Conservation (phyloP, 495 filamentous ascomycete species). For the Penicillium chermesinum region DNA sequence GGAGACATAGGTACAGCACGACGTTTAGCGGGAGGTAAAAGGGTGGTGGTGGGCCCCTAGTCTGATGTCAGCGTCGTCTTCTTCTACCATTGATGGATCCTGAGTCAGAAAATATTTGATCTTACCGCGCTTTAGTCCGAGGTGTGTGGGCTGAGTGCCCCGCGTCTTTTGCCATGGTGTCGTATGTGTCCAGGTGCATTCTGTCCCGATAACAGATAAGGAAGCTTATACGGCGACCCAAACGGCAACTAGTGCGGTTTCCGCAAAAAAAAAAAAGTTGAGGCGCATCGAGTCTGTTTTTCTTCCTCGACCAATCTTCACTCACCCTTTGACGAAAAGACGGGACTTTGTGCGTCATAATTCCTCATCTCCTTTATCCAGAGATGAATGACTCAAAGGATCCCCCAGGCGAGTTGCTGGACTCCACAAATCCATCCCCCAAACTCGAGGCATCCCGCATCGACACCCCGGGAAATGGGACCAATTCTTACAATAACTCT, state of each 20-base stretch:
- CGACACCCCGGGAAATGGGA: slow-evolving; percentile 35
- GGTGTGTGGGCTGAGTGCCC: slow-evolving; percentile 15
- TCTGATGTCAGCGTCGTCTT: too few species aligned
- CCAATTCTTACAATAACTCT: slow-evolving; percentile 43
- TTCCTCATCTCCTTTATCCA: too few species aligned
- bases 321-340: too few species aligned
- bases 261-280: slow-evolving; percentile 27
- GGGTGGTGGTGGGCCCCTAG: slow-evolving; percentile 41
- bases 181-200: not conserved
- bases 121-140: slow-evolving; percentile 36
- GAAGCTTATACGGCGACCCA: slow-evolving; percentile 26
- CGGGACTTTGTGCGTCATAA: too few species aligned
- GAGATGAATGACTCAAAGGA: slow-evolving; percentile 45
- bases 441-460: slow-evolving; percentile 30
- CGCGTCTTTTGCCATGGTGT: slow-evolving; percentile 9
- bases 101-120: too few species aligned
- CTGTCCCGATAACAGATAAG: slow-evolving; percentile 29
- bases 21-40: slow-evolving; percentile 66
- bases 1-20: slow-evolving; percentile 72
- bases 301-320: too few species aligned
- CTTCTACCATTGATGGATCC: too few species aligned
- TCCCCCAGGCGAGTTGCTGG: slow-evolving; percentile 6
- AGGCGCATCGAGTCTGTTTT: too few species aligned
- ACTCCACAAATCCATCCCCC: not conserved
- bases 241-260: slow-evolving; percentile 31